A percentile compares a stretch with the other conserved stretches of the same genome.
phyloP scores from a whole-genome alignment of 257 asterid species.

The Solanum clarkiae region DNA sequence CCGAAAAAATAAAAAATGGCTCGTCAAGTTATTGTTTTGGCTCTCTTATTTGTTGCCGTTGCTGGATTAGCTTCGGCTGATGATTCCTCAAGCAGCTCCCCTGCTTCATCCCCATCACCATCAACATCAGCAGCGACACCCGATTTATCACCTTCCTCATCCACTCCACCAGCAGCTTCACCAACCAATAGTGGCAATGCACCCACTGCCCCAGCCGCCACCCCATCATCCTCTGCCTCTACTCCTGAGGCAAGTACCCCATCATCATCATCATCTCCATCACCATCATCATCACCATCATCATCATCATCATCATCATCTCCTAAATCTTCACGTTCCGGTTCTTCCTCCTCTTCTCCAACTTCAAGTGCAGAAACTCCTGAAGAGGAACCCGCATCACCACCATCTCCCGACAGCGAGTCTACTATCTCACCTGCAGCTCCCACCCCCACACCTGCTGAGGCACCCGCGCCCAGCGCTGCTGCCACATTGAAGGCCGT shows the following conservation, averaged over 20 bases:
- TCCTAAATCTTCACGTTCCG: not conserved
- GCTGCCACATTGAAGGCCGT: constrained; percentile 27
- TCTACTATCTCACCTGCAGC: not conserved
- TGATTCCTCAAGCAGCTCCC: constrained; percentile 28
- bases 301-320: not conserved
- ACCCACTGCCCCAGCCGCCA: not conserved
- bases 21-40: constrained; percentile 34
- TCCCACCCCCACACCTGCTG: constrained; percentile 9
- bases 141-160: not conserved
- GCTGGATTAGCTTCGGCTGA: constrained; percentile 46
- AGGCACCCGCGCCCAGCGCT: constrained; percentile 4
- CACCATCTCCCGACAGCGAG: constrained; percentile 26
- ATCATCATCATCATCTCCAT: not conserved
- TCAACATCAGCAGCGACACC: constrained; percentile 19
- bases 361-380: constrained; percentile 11
- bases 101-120: constrained; percentile 21
- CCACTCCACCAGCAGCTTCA: not conserved
- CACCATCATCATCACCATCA: not conserved
- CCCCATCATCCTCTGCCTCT: not conserved
- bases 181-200: constrained; percentile 1
- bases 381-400: constrained; percentile 23
- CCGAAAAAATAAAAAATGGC: constrained; percentile 26
- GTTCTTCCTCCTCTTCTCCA: not conserved
- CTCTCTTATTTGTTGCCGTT: constrained; percentile 30
- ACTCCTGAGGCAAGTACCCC: not conserved